Conservation (phyloP, 306 rosid genomes). For the Cucurbita maxima region DNA sequence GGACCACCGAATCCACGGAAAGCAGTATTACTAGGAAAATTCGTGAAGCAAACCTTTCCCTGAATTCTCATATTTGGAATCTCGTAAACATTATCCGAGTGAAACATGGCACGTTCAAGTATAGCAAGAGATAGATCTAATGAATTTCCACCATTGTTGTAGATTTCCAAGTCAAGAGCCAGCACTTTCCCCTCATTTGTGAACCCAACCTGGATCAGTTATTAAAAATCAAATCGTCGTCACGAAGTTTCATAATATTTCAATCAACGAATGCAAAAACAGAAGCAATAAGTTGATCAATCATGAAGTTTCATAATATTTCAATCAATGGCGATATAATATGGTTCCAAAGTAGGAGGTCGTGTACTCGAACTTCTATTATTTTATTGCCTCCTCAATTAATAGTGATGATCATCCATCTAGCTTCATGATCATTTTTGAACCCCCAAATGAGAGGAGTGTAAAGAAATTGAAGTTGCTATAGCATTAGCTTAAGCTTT, state of each 20-base stretch:
- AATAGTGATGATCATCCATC: not conserved
- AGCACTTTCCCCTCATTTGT: constrained; percentile 84
- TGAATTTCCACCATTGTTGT: constrained; percentile 88
- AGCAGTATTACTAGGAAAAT: constrained; percentile 83
- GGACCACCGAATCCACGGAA: constrained; percentile 99
- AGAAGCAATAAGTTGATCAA: not conserved
- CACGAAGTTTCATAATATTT: not conserved
- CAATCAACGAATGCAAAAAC: not conserved
- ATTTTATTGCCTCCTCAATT: not conserved
- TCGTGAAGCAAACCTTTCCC: constrained; percentile 82
- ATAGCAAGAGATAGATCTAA: constrained; percentile 71
- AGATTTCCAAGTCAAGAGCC: constrained; percentile 73
- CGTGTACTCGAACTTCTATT: not conserved
- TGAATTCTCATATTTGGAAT: constrained; percentile 74
- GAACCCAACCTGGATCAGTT: constrained; percentile 59
- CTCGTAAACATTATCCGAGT: constrained; percentile 89
- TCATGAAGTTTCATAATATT: not conserved
- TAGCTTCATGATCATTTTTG: not conserved
- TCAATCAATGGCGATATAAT: not conserved
- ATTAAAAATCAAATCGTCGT: constrained; percentile 11
- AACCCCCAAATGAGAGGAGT: not conserved
- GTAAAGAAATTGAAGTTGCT: not conserved
- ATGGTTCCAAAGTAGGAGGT: not conserved
- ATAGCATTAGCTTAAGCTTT: not conserved
- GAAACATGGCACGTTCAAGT: constrained; percentile 95